Percentiles rank a stretch among this genome's conserved stretches.
Evolutionary conservation across 2,329 filamentous ascomycete genomes (phyloP).

Genomic region (Sphaerulina vaccinii): DNA sequence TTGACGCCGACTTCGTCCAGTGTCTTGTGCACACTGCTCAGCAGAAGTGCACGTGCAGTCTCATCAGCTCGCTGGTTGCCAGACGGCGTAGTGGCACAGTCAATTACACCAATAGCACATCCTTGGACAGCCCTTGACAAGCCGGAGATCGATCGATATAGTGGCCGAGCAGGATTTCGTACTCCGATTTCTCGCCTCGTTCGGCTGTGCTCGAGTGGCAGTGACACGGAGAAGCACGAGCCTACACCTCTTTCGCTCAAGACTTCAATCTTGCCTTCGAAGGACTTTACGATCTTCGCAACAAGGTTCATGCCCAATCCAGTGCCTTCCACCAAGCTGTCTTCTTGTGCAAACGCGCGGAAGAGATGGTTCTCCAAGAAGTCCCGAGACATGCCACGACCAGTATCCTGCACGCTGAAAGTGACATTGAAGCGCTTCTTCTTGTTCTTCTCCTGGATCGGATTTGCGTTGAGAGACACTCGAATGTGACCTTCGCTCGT

Average conservation of each 20-base stretch:
- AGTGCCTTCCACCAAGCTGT: constrained; percentile 59
- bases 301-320: constrained; percentile 68
- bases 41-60: constrained; percentile 21
- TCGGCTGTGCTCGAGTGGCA: constrained; percentile 26
- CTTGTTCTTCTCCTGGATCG: constrained; percentile 23
- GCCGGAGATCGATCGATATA: constrained; percentile 13
- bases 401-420: constrained; percentile 58
- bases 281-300: constrained; percentile 56
- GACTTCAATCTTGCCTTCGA: constrained; percentile 56
- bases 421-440: constrained; percentile 27
- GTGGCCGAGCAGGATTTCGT: constrained; percentile 14
- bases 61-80: constrained; percentile 19
- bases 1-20: constrained; percentile 25
- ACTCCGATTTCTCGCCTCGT: constrained; percentile 7
- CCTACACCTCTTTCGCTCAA: constrained; percentile 30
- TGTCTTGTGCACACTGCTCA: constrained; percentile 22
- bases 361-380: constrained; percentile 63
- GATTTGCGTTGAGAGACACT: constrained; percentile 31
- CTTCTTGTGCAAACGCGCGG: constrained; percentile 65
- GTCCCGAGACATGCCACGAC: constrained; percentile 63
- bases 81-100: constrained; percentile 22
- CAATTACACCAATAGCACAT: constrained; percentile 21
- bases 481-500: constrained; percentile 44
- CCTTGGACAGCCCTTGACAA: constrained; percentile 18
- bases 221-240: constrained; percentile 23